Conservation (phyloP, 495 filamentous ascomycete genomes). For the Penicillium psychrofluorescens region DNA sequence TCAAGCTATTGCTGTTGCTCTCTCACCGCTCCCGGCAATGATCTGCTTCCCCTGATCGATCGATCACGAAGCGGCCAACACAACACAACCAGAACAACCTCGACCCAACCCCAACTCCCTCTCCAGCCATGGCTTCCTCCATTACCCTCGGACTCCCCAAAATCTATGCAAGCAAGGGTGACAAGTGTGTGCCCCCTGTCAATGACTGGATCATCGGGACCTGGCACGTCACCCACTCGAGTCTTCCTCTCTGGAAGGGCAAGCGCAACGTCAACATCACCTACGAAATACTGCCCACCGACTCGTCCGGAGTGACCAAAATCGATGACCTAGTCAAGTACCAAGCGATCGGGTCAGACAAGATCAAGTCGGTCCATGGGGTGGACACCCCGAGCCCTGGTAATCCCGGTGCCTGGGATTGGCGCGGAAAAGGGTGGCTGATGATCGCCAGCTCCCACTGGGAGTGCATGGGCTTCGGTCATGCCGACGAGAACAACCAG, state of each 20-base stretch:
- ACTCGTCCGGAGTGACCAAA: slow-evolving; percentile 15
- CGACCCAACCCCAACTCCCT: too few relatives aligned
- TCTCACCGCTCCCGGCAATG: too few relatives aligned
- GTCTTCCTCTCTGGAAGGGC: slow-evolving; percentile 63
- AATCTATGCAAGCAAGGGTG: slow-evolving; percentile 5
- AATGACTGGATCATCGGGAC: slow-evolving; percentile 55
- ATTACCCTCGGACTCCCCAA: slow-evolving; percentile 8
- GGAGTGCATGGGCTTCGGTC: slow-evolving; percentile 68
- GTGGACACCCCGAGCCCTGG: slow-evolving; percentile 46
- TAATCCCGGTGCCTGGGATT: slow-evolving; percentile 50
- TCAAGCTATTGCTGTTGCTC: too few relatives aligned
- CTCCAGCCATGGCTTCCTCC: slow-evolving; percentile 4
- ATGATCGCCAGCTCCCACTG: slow-evolving; percentile 58
- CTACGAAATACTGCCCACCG: slow-evolving; percentile 45
- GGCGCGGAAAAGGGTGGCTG: slow-evolving; percentile 65
- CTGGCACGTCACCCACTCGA: slow-evolving; percentile 64
- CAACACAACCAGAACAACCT: too few relatives aligned
- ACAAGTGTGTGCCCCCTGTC: slow-evolving; percentile 41
- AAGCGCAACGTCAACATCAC: slow-evolving; percentile 68
- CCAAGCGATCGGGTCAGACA: slow-evolving; percentile 41
- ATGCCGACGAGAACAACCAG: slow-evolving; percentile 33
- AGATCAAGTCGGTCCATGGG: slow-evolving; percentile 53
- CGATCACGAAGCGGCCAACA: too few relatives aligned
- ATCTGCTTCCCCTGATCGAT: too few relatives aligned
- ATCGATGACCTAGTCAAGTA: slow-evolving; percentile 66